A percentile compares a stretch with the other conserved stretches of the same genome.
phyloP scores from a whole-genome alignment of 1,284 basidiomycete genomes.

The Ceratobasidium sp. region DNA sequence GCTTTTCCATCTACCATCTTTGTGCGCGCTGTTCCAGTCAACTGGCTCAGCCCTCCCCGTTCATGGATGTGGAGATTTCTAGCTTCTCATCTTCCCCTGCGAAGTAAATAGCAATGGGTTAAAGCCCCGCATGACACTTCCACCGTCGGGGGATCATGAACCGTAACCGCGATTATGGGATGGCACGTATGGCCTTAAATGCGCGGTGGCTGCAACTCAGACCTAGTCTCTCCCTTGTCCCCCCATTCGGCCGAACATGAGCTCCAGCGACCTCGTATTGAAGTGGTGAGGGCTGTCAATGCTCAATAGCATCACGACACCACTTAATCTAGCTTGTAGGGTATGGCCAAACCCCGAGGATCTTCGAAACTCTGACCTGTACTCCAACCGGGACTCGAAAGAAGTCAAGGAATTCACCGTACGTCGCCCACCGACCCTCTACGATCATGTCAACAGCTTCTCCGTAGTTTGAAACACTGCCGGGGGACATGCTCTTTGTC shows the following conservation, averaged over 20 bases:
- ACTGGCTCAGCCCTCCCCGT: conserved; percentile 38
- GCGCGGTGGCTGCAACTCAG: neutral
- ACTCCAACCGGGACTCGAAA: conserved; percentile 34
- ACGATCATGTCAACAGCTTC: neutral
- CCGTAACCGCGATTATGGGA: conserved; percentile 44
- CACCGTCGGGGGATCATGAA: conserved; percentile 27
- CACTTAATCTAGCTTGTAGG: conserved; percentile 25
- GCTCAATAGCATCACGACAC: neutral
- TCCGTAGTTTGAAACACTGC: conserved; percentile 36
- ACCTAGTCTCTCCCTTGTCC: conserved; percentile 19
- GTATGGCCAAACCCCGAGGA: conserved; percentile 44
- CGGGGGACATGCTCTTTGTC: conserved; percentile 42
- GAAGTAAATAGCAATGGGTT: conserved; percentile 39
- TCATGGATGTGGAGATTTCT: conserved; percentile 34
- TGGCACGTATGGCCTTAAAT: conserved; percentile 31
- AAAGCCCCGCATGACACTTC: conserved; percentile 44
- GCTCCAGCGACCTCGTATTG: conserved; percentile 35
- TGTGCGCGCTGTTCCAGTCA: conserved; percentile 35
- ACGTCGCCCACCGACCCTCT: neutral
- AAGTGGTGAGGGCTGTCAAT: conserved; percentile 22
- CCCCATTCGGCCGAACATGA: conserved; percentile 27
- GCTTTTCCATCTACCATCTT: conserved; percentile 46
- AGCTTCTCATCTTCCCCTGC: conserved; percentile 42
- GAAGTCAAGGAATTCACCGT: conserved; percentile 45
- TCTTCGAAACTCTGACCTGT: conserved; percentile 41